Percentiles rank a stretch among this genome's conserved stretches.
Evolutionary conservation across 768 basidiomycete species (phyloP).

Genomic region (Suillus cothurnatus): DNA sequence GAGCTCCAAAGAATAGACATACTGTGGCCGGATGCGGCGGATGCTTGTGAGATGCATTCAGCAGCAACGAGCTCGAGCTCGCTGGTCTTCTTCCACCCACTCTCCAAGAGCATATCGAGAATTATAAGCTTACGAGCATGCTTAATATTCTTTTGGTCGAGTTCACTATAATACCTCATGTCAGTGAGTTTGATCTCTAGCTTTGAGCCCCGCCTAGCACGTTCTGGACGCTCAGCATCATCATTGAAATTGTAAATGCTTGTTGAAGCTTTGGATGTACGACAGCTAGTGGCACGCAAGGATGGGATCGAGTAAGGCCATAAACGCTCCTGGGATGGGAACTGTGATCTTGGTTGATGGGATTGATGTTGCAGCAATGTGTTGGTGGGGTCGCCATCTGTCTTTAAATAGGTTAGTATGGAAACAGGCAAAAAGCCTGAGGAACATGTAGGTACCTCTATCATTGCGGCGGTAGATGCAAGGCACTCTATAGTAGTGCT

Average conservation of each 20-base stretch:
- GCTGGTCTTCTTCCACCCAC: background rate
- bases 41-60: background rate
- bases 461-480: background rate
- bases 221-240: background rate
- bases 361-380: background rate
- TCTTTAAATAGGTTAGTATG: too few relatives aligned
- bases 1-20: background rate
- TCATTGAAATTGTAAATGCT: background rate
- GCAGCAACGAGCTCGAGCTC: accelerated
- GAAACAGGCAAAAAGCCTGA: background rate
- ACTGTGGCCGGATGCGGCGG: background rate
- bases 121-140: background rate
- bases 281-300: background rate
- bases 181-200: background rate
- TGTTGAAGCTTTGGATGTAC: background rate
- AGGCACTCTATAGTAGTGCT: background rate
- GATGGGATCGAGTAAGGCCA: background rate
- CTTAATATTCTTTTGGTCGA: background rate
- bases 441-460: background rate
- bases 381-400: background rate
- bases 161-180: background rate
- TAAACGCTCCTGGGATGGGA: background rate
- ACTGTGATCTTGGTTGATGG: background rate
- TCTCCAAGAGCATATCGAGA: background rate
- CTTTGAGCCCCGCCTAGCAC: background rate